Evolutionary conservation across 2,329 filamentous ascomycete species (phyloP).

Genomic region (Diaporthe eres): DNA sequence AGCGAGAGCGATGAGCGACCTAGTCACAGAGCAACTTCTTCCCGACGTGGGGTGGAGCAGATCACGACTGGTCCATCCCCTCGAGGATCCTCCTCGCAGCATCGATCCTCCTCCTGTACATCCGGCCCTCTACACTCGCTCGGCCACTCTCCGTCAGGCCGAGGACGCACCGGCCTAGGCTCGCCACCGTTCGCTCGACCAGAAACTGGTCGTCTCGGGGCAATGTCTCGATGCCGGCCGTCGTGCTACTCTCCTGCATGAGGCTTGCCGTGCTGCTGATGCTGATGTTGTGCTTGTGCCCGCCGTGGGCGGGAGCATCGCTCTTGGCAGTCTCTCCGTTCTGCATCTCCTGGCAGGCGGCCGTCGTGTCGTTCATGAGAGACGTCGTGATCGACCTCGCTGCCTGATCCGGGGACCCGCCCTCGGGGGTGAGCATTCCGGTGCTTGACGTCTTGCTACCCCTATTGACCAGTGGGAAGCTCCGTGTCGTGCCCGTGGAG

Average conservation of each 20-base stretch:
- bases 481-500: slow-evolving; percentile 71
- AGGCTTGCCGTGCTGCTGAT: slow-evolving; percentile 39
- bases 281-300: slow-evolving; percentile 40
- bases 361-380: slow-evolving; percentile 63
- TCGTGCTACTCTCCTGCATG: slow-evolving; percentile 42
- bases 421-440: slow-evolving; percentile 62
- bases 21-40: background rate
- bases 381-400: slow-evolving; percentile 62
- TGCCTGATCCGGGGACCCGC: slow-evolving; percentile 64
- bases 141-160: slow-evolving; percentile 68
- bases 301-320: slow-evolving; percentile 1
- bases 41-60: background rate
- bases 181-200: slow-evolving; percentile 72
- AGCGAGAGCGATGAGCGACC: background rate
- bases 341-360: slow-evolving; percentile 53
- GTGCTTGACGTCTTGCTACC: slow-evolving; percentile 57
- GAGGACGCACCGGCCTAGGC: slow-evolving; percentile 72
- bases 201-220: slow-evolving; percentile 71
- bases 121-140: slow-evolving; percentile 70
- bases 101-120: slow-evolving; percentile 80
- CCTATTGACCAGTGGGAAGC: slow-evolving; percentile 73
- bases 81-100: slow-evolving; percentile 81
- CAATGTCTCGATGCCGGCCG: slow-evolving; percentile 61
- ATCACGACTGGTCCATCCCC: slow-evolving; percentile 64
- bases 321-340: slow-evolving; percentile 34